Percentiles rank a stretch among this genome's conserved stretches.
Evolutionary conservation across 805 yeast genomes (phyloP).

Genomic region (Komagataella mondaviorum): DNA sequence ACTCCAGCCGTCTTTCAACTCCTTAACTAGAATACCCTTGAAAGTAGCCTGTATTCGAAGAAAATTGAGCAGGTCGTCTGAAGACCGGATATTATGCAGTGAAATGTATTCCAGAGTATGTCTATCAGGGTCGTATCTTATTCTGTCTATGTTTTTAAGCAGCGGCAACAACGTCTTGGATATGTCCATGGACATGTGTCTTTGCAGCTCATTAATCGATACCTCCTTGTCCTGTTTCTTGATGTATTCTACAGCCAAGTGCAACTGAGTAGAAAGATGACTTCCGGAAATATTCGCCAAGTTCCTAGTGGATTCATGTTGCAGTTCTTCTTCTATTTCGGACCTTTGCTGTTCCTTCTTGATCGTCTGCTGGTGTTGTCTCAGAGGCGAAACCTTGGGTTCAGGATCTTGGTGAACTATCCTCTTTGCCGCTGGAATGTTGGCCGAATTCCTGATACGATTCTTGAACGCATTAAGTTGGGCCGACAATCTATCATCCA

Average conservation of each 20-base stretch:
- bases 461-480: slow-evolving; percentile 53
- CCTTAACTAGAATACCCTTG: slow-evolving; percentile 73
- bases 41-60: slow-evolving; percentile 75
- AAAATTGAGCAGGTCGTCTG: slow-evolving; percentile 61
- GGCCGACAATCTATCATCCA: slow-evolving; percentile 19
- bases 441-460: slow-evolving; percentile 40
- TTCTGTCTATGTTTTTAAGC: slow-evolving; percentile 63
- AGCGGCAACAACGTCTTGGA: slow-evolving; percentile 54
- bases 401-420: slow-evolving; percentile 7
- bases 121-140: slow-evolving; percentile 47
- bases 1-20: slow-evolving; percentile 83
- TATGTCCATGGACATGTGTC: slow-evolving; percentile 50
- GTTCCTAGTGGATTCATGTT: slow-evolving; percentile 1
- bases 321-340: neutral
- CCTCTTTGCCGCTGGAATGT: slow-evolving; percentile 25
- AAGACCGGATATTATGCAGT: slow-evolving; percentile 72
- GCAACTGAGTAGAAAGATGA: slow-evolving; percentile 76
- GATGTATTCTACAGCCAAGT: slow-evolving; percentile 84
- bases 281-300: slow-evolving; percentile 16
- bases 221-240: slow-evolving; percentile 63
- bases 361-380: slow-evolving; percentile 6
- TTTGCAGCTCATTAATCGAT: slow-evolving; percentile 46
- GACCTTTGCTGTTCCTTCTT: slow-evolving; percentile 5
- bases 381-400: slow-evolving; percentile 4
- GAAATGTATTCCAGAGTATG: slow-evolving; percentile 78